phyloP scores from a whole-genome alignment of 2,329 filamentous ascomycete genomes.

The Pseudogymnoascus sp. region DNA sequence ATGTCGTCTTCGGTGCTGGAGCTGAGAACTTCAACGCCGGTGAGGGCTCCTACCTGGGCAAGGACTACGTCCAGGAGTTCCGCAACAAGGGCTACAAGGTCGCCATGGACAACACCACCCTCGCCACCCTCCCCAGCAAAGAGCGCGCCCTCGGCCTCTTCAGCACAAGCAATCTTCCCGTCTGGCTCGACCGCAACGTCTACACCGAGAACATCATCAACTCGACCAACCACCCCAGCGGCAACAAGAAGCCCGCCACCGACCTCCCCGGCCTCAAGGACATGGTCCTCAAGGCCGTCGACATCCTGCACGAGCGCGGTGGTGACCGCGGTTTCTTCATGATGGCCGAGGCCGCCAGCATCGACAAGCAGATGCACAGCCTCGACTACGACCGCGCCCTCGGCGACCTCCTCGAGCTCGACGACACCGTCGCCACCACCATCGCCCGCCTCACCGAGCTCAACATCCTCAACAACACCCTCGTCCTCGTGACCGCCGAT shows the following conservation, averaged over 20 bases:
- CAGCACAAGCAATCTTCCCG: constrained; percentile 63
- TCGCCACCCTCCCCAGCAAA: constrained; percentile 47
- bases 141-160: constrained; percentile 70
- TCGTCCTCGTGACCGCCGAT: constrained; percentile 75
- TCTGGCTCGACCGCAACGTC: constrained; percentile 80
- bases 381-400: constrained; percentile 81
- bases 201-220: constrained; percentile 60
- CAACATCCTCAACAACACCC: constrained; percentile 62
- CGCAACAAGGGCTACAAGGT: constrained; percentile 63
- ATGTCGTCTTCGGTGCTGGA: constrained; percentile 75
- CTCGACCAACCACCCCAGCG: constrained; percentile 60
- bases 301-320: constrained; percentile 61
- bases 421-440: constrained; percentile 72
- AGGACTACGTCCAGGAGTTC: constrained; percentile 69
- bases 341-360: constrained; percentile 77
- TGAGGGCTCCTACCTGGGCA: constrained; percentile 54
- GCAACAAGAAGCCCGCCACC: constrained; percentile 52
- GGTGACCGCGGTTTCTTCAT: constrained; percentile 72
- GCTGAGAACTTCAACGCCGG: constrained; percentile 71
- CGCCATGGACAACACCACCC: constrained; percentile 64
- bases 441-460: constrained; percentile 59
- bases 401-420: constrained; percentile 75
- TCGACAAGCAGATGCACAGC: constrained; percentile 84
- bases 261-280: constrained; percentile 80
- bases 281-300: constrained; percentile 81